Base-by-base conservation (phyloP, 208 protist species). In the Phytomonas francai region DNA sequence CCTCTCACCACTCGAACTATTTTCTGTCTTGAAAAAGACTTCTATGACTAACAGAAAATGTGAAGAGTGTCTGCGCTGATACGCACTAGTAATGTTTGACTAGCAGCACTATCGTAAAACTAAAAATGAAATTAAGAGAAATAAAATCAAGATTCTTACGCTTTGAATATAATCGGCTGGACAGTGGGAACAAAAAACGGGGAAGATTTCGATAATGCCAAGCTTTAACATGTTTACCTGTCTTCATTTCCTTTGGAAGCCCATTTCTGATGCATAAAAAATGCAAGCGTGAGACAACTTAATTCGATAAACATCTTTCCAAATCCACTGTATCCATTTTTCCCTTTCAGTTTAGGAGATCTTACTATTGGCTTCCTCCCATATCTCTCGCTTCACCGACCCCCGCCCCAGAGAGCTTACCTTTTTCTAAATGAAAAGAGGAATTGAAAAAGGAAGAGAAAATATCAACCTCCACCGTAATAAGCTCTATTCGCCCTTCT, bases 1-100 rank as follows among this genome's bases (percentile, higher is more conserved):
- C 9, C 59, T 25, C 28, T 0, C 3, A 29, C n/a, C 14, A 31
- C 42, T 51, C 29, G 64, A 28, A 64, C 11, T 33, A n/a, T 16
- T 29, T 54, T 65, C 45, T 63, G 16, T 61, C 22, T 62, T n/a
- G 5, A 72, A 59, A 42, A 67, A 67, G 60, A 32, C 28, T 27
- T 14, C 28, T 19, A 56, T 59, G 19, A 34, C 56, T 28, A 8
- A 30, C 0, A 61, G 22, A 31, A 71, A 51, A 71, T 59, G 14
- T 45, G 14, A 42, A 56, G 63, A 4, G 14, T 30, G 14, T 30
- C 14, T 12, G 30, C 33, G 32, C 7, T 33, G 33, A 65, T 42
- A 22, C 32, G 32, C 45, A 49, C 19, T 54, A 54, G 8, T 54
- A 54, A 25, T 6, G 45, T 7, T 54, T 25, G 11, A 45, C 0